Evolutionary conservation across 75 land plant species (phyloP).

Genomic region (Selaginella tamariscina): DNA sequence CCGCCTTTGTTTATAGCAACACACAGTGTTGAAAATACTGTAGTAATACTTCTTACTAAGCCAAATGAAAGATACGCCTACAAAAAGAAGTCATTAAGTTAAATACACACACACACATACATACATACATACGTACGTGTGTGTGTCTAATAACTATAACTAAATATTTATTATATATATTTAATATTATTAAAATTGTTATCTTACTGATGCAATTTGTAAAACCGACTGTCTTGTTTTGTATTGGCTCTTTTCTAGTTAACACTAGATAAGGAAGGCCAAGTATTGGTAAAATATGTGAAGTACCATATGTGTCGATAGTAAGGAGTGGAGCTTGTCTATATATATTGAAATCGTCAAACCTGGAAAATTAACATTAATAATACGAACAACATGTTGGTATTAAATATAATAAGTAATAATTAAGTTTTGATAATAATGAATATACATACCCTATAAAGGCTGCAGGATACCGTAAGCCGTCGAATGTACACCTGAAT

Average conservation of each 20-base stretch:
- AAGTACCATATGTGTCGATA: conserved; percentile 87
- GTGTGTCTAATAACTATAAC: too few species aligned
- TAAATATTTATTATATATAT: too few species aligned
- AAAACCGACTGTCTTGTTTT: not conserved
- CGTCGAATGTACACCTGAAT: conserved; percentile 89
- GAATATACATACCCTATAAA: conserved; percentile 60
- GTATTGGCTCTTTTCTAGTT: not conserved
- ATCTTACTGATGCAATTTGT: not conserved
- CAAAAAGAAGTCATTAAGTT: conserved; percentile 5
- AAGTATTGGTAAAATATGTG: conserved; percentile 65
- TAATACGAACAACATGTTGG: not conserved
- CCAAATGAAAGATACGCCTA: conserved; percentile 70
- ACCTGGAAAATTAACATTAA: conserved; percentile 36
- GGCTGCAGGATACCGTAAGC: conserved; percentile 85
- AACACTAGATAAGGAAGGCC: conserved; percentile 50
- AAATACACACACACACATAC: too few species aligned
- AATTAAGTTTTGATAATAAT: not conserved
- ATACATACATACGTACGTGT: too few species aligned
- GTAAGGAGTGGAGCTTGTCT: conserved; percentile 80
- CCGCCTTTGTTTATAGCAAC: conserved; percentile 83
- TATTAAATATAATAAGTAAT: not conserved
- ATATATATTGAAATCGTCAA: conserved; percentile 72
- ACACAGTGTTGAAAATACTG: conserved; percentile 54
- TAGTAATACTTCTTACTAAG: conserved; percentile 37
- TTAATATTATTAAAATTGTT: not conserved